Base-by-base conservation (phyloP, 2,329 filamentous ascomycete species). In the Colletotrichum viniferum region DNA sequence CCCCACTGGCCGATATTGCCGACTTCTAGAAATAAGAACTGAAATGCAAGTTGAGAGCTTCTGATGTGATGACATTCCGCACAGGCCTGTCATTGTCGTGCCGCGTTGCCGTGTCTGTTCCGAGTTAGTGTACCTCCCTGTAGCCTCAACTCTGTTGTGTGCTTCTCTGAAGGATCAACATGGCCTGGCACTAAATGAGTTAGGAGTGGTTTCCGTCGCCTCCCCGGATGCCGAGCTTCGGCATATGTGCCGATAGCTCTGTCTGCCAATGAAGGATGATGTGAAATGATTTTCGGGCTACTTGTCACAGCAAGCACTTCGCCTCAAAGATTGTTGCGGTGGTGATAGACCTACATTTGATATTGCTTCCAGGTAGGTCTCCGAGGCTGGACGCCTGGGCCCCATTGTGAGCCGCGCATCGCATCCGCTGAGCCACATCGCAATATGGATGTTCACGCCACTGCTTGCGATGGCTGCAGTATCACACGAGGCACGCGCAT, bases 131-230 rank as follows among this genome's bases (percentile, higher is more conserved):
- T 38, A 28, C n/a, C 36, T 60, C 30, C n/a, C 30, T 30, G 58
- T 60, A 75, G 73, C 52, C 56, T 67, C 73, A 73, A 73, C 58
- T 73, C 48, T 64, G 73, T 43, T 52, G 43, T 73, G 63, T 48
- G 32, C 34, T 63, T 72, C 36, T 34, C 52, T 48, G 69, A 60
- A 16, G 36, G 73, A 75, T 73, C 69, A 69, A 63, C 73, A 68
- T 16, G 63, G 34, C 18, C 69, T n/a, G 69, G 26, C 26, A 60
- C 69, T 32, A 58, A 63, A 26, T 60, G 6, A 73, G 69, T 68
- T 73, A 60, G 72, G 30, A 28, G 28, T 58, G n/a, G 24, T 24
- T 34, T 63, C 18, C 18, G 58, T 32, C 18, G 58, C 18, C 38
- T 21, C 52, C 55, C 69, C 10, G 58, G 30, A 24, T 75, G 69